Evolutionary conservation across 305 asterid species (phyloP).

Genomic region (Ilex paraguariensis): DNA sequence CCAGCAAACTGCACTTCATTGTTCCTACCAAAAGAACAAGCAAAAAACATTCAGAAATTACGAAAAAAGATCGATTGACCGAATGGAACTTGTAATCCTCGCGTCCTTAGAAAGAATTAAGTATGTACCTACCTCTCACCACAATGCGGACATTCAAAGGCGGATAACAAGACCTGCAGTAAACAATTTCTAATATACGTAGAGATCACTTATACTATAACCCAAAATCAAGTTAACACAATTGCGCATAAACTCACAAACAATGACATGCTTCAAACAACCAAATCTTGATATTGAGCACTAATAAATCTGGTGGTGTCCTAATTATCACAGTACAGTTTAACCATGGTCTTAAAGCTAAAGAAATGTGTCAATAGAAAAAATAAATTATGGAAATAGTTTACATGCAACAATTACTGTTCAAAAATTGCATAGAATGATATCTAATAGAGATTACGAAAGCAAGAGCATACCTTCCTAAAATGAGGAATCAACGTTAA

Average conservation of each 20-base stretch:
- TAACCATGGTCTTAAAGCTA: not conserved
- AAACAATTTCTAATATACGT: not conserved
- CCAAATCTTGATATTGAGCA: not conserved
- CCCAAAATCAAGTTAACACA: not conserved
- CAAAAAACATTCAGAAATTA: slow-evolving; percentile 15
- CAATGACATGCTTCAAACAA: not conserved
- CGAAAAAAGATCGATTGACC: not conserved
- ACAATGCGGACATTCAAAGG: slow-evolving; percentile 96
- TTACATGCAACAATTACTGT: not conserved
- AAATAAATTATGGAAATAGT: not conserved
- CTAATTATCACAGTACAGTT: not conserved
- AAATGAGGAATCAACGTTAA: slow-evolving; percentile 78
- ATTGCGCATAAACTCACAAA: not conserved
- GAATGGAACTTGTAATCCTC: not conserved
- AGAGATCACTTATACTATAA: not conserved
- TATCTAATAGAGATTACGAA: slow-evolving; percentile 3
- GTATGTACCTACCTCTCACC: slow-evolving; percentile 65
- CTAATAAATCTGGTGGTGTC: not conserved
- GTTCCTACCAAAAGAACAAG: slow-evolving; percentile 47
- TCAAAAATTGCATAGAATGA: not conserved
- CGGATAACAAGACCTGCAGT: slow-evolving; percentile 78
- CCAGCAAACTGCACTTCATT: slow-evolving; percentile 97
- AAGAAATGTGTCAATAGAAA: not conserved
- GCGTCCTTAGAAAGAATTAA: slow-evolving; percentile 9
- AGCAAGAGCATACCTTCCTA: slow-evolving; percentile 55